Base-by-base conservation (phyloP, 257 asterid genomes). In the Prunella vulgaris region DNA sequence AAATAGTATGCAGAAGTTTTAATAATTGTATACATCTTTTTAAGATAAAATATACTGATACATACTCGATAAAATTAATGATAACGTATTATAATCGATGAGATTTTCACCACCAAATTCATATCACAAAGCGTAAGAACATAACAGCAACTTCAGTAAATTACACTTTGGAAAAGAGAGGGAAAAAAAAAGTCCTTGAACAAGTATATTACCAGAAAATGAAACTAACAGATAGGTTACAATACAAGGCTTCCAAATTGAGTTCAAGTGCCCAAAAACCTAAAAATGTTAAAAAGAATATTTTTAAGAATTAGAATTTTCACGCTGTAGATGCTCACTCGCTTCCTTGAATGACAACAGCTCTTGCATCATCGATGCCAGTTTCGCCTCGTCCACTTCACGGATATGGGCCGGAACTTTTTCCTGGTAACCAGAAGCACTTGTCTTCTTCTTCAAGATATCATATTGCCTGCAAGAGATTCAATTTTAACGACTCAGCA, bases 361-460 rank as follows among this genome's bases (percentile, higher is more conserved):
- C 68, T 90, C 95, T 66, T 83, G 81, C 83, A 84, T 40, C 6
- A 90, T 73, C 0, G 88, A 54, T 1, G 85, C 83, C 52, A 88
- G 81, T 70, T 88, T 90, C 0, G 68, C 73, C 53, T 70, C 88
- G 38, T 93, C 88, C 46, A 27, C 81, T 69, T 86, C 87, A 20
- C 85, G 99, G 44, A 88, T 76, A 12, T 76, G 76, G 12, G 66
- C 75, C 0, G 90, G 96, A 32, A 86, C 96, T 64, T 93, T 93
- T 78, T 88, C 99, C 72, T 82, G 78, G 72, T 88, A 88, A 10
- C 95, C 88, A 2, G 84, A 63, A 13, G 90, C 92, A 69, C 77
- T 84, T 64, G 78, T 81, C 66, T 64, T 84, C 84, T 87, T 88
- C 75, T 38, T 61, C 67, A 90, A 71, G 68, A 42, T 69, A 68